Base-by-base conservation (phyloP, 768 basidiomycete genomes). In the Hypholoma sublateritium region DNA sequence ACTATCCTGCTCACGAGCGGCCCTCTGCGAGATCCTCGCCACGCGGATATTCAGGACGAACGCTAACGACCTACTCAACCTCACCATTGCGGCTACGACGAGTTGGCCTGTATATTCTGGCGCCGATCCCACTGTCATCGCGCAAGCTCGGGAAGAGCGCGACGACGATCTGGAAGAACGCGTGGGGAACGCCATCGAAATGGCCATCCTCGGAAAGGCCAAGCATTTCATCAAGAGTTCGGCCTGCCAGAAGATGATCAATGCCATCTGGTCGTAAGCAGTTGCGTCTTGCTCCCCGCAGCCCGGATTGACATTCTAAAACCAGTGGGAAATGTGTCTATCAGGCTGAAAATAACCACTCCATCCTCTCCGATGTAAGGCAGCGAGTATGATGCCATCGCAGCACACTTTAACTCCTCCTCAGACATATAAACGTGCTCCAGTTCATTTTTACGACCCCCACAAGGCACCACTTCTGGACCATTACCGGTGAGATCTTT, bases 391-490 rank as follows among this genome's bases (percentile, higher is more conserved):
- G 19, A 21, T 9, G 11, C 14, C 12, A 19, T 46, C 25, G 16
- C 5, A 9, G 44, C 47, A 42, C 53, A 39, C 39, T 12, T 36
- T 56, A 45, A 19, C 53, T 47, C 41, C 21, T 39, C 17, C 22
- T 16, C 57, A 95, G 94, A 95, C 91, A 24, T 98, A 98, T 72
- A 97, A 97, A 76, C 83, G 88, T 47, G 91, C 84, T 22, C 93
- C 95, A 11, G 82, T 97, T 34, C 92, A 95, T 69, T 89, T 96
- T 63, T 97, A 98, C 69, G 93, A 98, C 67, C 95, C 95, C 2
- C 89, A 94, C 66, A 92, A 87, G 68, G 95, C 95, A 0, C 93
- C 95, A 16, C 70, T 97, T n/a, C 81, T 98, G 6, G 94, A 98
- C 67, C 95, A 98, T 71, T 98, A 97, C 67, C 86, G 95, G 91